A percentile compares a stretch with the other conserved stretches of the same genome.
Conservation (phyloP, 139 green algal genomes). For the Micromonas commoda region DNA sequence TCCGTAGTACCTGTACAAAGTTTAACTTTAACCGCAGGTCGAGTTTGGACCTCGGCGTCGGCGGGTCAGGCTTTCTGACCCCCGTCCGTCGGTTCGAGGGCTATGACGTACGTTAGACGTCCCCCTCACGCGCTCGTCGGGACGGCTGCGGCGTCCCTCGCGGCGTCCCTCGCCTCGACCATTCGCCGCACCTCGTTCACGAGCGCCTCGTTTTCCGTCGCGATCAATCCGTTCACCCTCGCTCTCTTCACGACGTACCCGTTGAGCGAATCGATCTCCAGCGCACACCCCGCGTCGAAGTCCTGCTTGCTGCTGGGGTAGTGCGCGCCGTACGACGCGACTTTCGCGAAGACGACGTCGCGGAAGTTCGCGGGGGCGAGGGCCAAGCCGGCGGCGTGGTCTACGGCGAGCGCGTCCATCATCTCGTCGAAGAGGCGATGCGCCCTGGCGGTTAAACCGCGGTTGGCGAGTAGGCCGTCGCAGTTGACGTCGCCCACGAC, state of each 20-base stretch:
- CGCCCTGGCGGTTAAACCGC: background rate
- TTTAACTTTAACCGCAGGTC: no score
- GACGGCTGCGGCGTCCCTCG: no score
- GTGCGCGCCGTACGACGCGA: conserved; percentile 21
- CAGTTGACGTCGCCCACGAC: conserved; percentile 32
- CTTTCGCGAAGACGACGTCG: conserved; percentile 19
- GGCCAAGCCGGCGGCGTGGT: conserved; percentile 15
- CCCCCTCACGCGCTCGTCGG: no score
- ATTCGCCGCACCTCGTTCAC: background rate
- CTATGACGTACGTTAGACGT: no score
- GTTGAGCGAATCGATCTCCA: conserved; percentile 30
- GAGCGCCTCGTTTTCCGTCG: background rate
- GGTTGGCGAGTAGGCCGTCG: conserved; percentile 17
- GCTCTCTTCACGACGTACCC: conserved; percentile 14
- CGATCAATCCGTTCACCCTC: background rate
- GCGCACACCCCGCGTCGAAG: conserved; percentile 22
- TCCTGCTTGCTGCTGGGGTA: conserved; percentile 19
- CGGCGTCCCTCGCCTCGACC: background rate
- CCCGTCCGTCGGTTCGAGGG: no score
- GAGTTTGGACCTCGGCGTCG: no score
- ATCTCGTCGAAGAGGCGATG: conserved; percentile 17
- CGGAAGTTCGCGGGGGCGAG: conserved; percentile 3
- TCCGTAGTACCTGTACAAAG: no score
- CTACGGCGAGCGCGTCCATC: background rate
- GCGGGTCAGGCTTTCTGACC: no score